Conservation (phyloP, 139 green algal genomes). For the Chlamydomonas incerta region DNA sequence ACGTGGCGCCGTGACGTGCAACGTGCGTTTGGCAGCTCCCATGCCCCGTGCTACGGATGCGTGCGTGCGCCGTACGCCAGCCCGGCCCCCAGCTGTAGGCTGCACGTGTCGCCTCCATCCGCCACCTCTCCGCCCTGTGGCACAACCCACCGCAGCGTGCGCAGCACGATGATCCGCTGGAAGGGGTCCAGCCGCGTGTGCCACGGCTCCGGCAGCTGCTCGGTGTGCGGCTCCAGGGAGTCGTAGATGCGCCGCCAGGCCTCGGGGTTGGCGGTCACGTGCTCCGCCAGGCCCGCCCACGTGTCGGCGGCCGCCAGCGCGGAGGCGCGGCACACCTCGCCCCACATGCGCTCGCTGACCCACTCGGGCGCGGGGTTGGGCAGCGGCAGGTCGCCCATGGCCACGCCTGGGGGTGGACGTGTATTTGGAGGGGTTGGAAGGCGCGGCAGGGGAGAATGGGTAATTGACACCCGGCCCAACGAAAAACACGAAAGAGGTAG, state of each 20-base stretch:
- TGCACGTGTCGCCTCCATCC: too few species aligned
- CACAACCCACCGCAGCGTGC: conserved; percentile 54
- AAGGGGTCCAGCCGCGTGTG: conserved; percentile 66
- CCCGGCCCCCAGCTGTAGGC: too few species aligned
- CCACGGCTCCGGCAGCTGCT: conserved; percentile 69
- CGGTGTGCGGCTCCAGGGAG: conserved; percentile 58
- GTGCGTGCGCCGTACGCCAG: too few species aligned
- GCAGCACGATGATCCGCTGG: conserved; percentile 76
- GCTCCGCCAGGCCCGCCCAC: conserved; percentile 49
- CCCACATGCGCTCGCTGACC: conserved; percentile 77
- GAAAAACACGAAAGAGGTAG: too few species aligned
- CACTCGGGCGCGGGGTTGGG: conserved; percentile 74
- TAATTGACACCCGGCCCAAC: too few species aligned
- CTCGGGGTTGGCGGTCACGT: conserved; percentile 52
- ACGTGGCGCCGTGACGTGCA: too few species aligned
- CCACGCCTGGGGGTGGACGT: conserved; percentile 54
- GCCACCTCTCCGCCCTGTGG: too few species aligned
- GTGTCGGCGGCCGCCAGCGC: conserved; percentile 51
- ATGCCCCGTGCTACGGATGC: too few species aligned
- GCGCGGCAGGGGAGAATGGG: too few species aligned
- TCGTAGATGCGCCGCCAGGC: conserved; percentile 75
- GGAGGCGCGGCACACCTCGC: conserved; percentile 71
- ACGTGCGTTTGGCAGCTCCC: too few species aligned
- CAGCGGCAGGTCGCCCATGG: conserved; percentile 64
- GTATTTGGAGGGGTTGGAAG: too few species aligned